Base-by-base conservation (phyloP, 768 basidiomycete species). In the Amanita fuliginea region DNA sequence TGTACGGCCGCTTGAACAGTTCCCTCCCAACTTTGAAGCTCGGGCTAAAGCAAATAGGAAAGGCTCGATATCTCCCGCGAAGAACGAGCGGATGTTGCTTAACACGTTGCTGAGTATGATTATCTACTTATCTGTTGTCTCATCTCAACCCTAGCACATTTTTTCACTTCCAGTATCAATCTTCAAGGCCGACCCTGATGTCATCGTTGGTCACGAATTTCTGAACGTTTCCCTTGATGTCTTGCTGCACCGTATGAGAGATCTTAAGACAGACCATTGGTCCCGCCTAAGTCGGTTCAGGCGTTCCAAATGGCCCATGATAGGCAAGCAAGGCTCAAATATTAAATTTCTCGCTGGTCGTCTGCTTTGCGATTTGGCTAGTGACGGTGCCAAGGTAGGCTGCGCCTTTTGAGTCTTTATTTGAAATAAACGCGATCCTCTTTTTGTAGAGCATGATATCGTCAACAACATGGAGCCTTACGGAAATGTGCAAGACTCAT, bases 391-490 rank as follows among this genome's bases (percentile, higher is more conserved):
- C 11, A 96, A 93, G 73, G 93, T 90, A 56, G 1, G 75, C 49
- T 14, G 13, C 39, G 44, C 39, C 2, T 11, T 30, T 39, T 48
- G 6, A 19, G 46, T n/a, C 39, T 8, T 51, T 13, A 9, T 10
- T 35, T 3, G 44, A 3, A 7, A 37, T 22, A 33, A 51, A 39
- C 33, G 37, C 24, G 9, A 32, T n/a, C n/a, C 18, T 24, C 8
- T 14, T 16, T 32, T 32, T 32, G 32, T 58, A 95, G 92, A 83
- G 87, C 18, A 95, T 97, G 91, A 98, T 99, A 61, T 68, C 83
- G 0, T 98, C 96, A 3, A 97, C 92, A 3, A 98, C 96, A 1
- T 99, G 96, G 96, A 95, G 94, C 2, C 68, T 98, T 47, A 91
- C 90, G 7, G 96, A 99, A 65, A 97, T 99, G 93, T 93, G 89